Percentiles rank a stretch among this genome's conserved stretches.
Evolutionary conservation across 768 basidiomycete species (phyloP).

Genomic region (Pleurotus citrinopileatus): DNA sequence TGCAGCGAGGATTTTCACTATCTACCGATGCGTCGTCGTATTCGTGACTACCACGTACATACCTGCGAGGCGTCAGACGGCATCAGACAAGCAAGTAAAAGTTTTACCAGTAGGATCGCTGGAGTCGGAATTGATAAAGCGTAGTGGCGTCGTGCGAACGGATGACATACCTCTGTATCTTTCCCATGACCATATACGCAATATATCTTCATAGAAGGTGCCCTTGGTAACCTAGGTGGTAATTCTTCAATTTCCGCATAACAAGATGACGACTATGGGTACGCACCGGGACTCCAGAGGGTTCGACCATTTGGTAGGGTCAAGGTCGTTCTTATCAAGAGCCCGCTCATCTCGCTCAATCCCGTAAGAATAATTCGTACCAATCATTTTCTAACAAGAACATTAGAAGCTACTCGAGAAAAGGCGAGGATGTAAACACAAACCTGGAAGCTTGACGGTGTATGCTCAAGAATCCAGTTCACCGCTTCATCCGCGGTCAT

Average conservation of each 20-base stretch:
- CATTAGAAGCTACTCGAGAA: not conserved
- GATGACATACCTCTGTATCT: constrained; percentile 74
- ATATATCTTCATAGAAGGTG: constrained; percentile 89
- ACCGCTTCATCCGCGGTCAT: constrained; percentile 78
- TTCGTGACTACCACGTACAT: constrained; percentile 68
- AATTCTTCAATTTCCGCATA: too few relatives aligned
- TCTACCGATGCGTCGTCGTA: constrained; percentile 58
- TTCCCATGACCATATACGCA: constrained; percentile 96
- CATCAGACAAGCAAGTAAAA: not conserved
- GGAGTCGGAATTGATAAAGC: constrained; percentile 5
- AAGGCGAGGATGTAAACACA: constrained; percentile 11
- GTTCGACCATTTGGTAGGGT: constrained; percentile 89
- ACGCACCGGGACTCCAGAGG: constrained; percentile 74
- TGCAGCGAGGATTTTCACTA: constrained; percentile 37
- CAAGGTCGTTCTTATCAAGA: constrained; percentile 63
- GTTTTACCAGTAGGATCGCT: constrained; percentile 83
- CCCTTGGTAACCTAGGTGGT: constrained; percentile 66
- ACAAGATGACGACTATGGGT: not conserved
- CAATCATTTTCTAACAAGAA: constrained; percentile 68
- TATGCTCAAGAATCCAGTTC: constrained; percentile 79
- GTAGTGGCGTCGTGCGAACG: not conserved
- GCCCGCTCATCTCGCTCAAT: constrained; percentile 73
- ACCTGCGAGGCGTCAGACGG: constrained; percentile 40
- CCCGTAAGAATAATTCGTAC: constrained; percentile 83
- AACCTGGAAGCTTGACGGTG: constrained; percentile 80